phyloP scores from a whole-genome alignment of 2,329 filamentous ascomycete genomes.

The Endothia cerciana region DNA sequence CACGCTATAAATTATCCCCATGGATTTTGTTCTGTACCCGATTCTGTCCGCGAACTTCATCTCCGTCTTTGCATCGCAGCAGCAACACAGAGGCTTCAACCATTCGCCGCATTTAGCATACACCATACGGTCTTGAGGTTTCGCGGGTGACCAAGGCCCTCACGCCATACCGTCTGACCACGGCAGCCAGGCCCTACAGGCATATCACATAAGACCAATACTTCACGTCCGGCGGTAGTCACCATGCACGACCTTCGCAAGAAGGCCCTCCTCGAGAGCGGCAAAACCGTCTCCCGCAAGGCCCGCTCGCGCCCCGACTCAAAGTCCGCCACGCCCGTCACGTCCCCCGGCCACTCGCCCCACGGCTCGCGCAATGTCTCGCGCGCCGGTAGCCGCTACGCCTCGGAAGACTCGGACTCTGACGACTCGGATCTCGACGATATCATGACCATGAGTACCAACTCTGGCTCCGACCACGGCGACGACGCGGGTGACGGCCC shows the following conservation, averaged over 20 bases:
- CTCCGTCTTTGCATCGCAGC: conserved; percentile 20
- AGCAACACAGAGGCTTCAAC: conserved; percentile 24
- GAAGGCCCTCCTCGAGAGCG: conserved; percentile 69
- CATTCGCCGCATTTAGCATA: conserved; percentile 24
- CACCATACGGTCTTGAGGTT: conserved; percentile 12
- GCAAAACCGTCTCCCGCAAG: conserved; percentile 74
- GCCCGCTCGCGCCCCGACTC: conserved; percentile 61
- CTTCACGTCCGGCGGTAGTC: neutral
- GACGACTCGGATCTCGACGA: conserved; percentile 59
- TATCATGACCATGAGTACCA: conserved; percentile 48
- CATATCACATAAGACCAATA: neutral
- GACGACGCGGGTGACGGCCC: conserved; percentile 53
- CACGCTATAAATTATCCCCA: conserved; percentile 28
- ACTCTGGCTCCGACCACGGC: conserved; percentile 66
- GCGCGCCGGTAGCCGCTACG: conserved; percentile 62
- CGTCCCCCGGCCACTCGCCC: conserved; percentile 62
- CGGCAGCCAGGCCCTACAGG: neutral
- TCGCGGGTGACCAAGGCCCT: neutral
- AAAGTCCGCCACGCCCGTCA: conserved; percentile 60
- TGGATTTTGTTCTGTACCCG: conserved; percentile 34
- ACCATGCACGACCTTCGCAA: conserved; percentile 68
- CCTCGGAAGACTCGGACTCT: conserved; percentile 62
- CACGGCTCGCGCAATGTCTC: conserved; percentile 62
- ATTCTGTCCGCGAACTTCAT: conserved; percentile 19
- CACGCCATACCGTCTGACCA: neutral